These are phyloP conservation scores for Leptosphaerulina australis DNA, from an alignment of 2,329 filamentous ascomycete species.

Conservation along the genomic window DNA sequence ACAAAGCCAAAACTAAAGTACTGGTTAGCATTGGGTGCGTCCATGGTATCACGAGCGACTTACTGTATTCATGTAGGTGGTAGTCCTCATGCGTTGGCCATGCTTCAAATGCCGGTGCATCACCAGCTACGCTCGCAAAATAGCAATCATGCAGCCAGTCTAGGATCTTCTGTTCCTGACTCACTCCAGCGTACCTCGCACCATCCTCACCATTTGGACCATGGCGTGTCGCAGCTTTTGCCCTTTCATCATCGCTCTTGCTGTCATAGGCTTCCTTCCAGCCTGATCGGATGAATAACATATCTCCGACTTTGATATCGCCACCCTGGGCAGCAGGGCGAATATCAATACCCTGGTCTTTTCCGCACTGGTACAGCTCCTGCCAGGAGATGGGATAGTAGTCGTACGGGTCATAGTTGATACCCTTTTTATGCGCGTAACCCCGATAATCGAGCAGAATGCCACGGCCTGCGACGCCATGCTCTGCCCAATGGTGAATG, in stretches of 20 bases:
- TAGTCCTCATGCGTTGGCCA: slow-evolving; percentile 59
- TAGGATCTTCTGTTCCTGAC: slow-evolving; percentile 61
- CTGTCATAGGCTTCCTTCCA: slow-evolving; percentile 64
- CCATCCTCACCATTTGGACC: slow-evolving; percentile 50
- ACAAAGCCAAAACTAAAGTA: slow-evolving; percentile 45
- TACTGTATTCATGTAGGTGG: slow-evolving; percentile 20
- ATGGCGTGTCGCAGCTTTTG: slow-evolving; percentile 51
- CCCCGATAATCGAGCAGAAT: slow-evolving; percentile 53
- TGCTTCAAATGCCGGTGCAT: slow-evolving; percentile 68
- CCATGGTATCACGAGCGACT: not conserved
- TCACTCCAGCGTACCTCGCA: slow-evolving; percentile 57
- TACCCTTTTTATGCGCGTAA: slow-evolving; percentile 51
- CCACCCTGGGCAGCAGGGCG: slow-evolving; percentile 60
- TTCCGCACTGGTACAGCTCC: slow-evolving; percentile 63
- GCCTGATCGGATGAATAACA: slow-evolving; percentile 69
- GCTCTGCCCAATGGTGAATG: slow-evolving; percentile 55
- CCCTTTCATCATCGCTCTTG: slow-evolving; percentile 45
- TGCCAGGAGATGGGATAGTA: slow-evolving; percentile 52
- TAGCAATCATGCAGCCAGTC: slow-evolving; percentile 73
- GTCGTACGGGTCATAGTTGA: slow-evolving; percentile 51
- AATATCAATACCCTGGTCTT: slow-evolving; percentile 66
- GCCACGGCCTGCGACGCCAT: slow-evolving; percentile 54
- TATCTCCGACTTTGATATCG: slow-evolving; percentile 65
- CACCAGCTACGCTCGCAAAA: slow-evolving; percentile 69
- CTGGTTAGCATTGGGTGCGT: not conserved